Conservation (phyloP, 2,329 filamentous ascomycete species). For the Hypoxylon sp. region DNA sequence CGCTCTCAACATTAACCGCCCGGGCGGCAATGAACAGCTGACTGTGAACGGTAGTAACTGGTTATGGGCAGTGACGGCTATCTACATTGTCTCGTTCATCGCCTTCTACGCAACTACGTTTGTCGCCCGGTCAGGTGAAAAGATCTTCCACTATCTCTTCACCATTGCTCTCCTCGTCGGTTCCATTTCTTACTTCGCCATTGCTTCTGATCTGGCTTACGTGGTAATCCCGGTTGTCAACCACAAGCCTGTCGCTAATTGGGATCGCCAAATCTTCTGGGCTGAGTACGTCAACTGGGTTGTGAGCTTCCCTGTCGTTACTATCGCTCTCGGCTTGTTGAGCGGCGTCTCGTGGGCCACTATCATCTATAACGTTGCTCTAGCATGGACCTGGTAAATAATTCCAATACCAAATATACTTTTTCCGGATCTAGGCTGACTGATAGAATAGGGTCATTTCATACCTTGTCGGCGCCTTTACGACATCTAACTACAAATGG, state of each 20-base stretch:
- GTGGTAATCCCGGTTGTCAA: constrained; percentile 57
- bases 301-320: constrained; percentile 63
- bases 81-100: constrained; percentile 65
- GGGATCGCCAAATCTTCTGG: constrained; percentile 67
- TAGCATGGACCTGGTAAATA: constrained; percentile 64
- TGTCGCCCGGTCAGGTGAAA: constrained; percentile 62
- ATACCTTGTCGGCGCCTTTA: constrained; percentile 66
- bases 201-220: constrained; percentile 67
- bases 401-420: not conserved
- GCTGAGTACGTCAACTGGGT: constrained; percentile 69
- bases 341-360: constrained; percentile 70
- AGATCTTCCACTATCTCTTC: constrained; percentile 71
- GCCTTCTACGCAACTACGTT: constrained; percentile 59
- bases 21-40: constrained; percentile 58
- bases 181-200: constrained; percentile 65
- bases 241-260: constrained; percentile 50
- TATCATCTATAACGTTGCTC: constrained; percentile 65
- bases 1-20: constrained; percentile 64
- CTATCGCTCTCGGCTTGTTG: constrained; percentile 64
- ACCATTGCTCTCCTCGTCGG: constrained; percentile 65
- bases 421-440: constrained; percentile 3
- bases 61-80: constrained; percentile 68
- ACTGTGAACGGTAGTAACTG: constrained; percentile 66
- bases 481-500: constrained; percentile 68
- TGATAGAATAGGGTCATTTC: constrained; percentile 57